Percentiles rank a stretch among this genome's conserved stretches.
These are phyloP conservation scores for Aurantiochytrium sp. DNA, from an alignment of 108 stramenopile species.

Conservation along the genomic window DNA sequence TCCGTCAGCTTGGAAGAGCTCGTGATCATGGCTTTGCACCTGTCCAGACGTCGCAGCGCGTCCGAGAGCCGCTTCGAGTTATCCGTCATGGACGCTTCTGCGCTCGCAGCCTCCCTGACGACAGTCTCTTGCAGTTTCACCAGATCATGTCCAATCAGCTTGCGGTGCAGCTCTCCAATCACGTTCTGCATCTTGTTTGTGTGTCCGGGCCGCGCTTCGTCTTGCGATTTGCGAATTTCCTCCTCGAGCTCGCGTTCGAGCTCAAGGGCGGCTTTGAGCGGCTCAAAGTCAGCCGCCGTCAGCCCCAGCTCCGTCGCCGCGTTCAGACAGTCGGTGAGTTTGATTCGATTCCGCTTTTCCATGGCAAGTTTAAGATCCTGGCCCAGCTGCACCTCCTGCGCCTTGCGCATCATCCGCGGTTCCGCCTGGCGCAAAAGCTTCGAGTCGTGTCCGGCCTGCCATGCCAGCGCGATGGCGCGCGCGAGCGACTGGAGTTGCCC, in stretches of 20 bases:
- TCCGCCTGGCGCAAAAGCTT: neutral
- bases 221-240: neutral
- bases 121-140: neutral
- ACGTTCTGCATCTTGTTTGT: neutral
- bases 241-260: neutral
- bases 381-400: neutral
- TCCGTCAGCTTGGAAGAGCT: slow-evolving; percentile 8
- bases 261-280: neutral
- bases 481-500: neutral
- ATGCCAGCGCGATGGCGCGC: neutral
- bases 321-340: neutral
- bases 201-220: neutral
- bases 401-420: neutral
- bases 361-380: neutral
- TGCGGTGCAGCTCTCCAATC: neutral
- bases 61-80: neutral
- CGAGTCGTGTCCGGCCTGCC: neutral
- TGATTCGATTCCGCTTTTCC: neutral
- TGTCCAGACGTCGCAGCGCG: neutral
- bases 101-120: neutral
- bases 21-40: neutral
- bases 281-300: neutral
- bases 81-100: neutral
- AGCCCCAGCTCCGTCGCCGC: neutral
- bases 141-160: neutral